Percentiles rank a stretch among this genome's conserved stretches.
These are phyloP conservation scores for Schwanniomyces polymorphus DNA, from an alignment of 805 yeast genomes.

Conservation along the genomic window DNA sequence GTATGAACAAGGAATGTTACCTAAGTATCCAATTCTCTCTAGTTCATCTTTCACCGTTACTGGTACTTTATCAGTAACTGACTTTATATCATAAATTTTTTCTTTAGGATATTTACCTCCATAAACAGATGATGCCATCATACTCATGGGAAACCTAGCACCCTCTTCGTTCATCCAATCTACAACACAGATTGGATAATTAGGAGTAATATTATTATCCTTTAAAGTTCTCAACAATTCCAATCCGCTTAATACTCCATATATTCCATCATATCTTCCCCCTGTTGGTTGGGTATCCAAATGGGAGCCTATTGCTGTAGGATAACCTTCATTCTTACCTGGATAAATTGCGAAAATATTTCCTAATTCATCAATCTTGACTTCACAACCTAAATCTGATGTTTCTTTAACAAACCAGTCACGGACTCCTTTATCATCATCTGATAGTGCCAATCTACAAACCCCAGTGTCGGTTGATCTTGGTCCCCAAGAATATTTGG, in stretches of 20 bases:
- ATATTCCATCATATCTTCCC: slow-evolving; percentile 73
- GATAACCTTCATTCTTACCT: slow-evolving; percentile 48
- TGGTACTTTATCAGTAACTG: slow-evolving; percentile 50
- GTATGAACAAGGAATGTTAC: slow-evolving; percentile 49
- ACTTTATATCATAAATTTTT: slow-evolving; percentile 50
- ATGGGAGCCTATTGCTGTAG: slow-evolving; percentile 73
- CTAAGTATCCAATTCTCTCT: slow-evolving; percentile 62
- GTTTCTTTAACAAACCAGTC: slow-evolving; percentile 65
- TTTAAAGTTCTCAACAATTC: slow-evolving; percentile 67
- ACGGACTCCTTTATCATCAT: slow-evolving; percentile 61
- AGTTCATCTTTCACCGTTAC: slow-evolving; percentile 56
- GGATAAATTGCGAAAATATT: slow-evolving; percentile 67
- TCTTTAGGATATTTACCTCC: slow-evolving; percentile 50
- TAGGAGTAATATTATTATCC: slow-evolving; percentile 58
- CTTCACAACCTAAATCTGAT: slow-evolving; percentile 52
- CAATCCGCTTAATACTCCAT: slow-evolving; percentile 66
- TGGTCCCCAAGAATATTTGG: slow-evolving; percentile 62
- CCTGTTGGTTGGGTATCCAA: slow-evolving; percentile 79
- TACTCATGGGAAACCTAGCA: slow-evolving; percentile 69
- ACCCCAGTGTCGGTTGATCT: slow-evolving; percentile 53
- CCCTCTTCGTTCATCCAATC: slow-evolving; percentile 83
- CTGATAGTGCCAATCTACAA: slow-evolving; percentile 61
- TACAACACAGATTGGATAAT: slow-evolving; percentile 63
- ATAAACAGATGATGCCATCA: slow-evolving; percentile 71
- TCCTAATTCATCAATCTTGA: slow-evolving; percentile 65